Evolutionary conservation across 2,329 filamentous ascomycete genomes (phyloP), one percentile per base, ranked within the genome.

Genomic region (Aspergillus hiratsukae): DNA sequence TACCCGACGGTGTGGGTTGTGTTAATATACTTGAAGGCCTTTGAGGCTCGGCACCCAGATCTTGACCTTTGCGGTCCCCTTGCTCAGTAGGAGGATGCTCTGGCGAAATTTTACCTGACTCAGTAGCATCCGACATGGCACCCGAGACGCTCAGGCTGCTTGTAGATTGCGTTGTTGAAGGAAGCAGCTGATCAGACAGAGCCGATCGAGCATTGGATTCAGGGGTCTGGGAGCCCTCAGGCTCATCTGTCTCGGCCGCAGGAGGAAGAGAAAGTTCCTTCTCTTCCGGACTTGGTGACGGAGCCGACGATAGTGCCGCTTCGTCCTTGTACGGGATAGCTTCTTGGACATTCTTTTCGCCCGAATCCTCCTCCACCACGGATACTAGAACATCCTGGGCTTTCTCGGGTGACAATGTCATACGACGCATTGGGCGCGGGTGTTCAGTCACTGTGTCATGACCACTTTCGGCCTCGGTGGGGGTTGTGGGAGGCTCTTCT

Each of bases 361-460:
- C 74, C 4, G 79, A 77, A 62, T 88, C 82, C 65, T 87, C 84
- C 65, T 88, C 83, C 14, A 88, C 81, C 3, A 87, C 85, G 8
- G 85, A 86, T 6, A 81, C 81, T 28, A 89, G 71, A 61, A 87
- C 83, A 66, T 87, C 79, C 53, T 85, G 81, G 8, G 84, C 81
- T 64, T 86, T 86, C 63, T 88, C 85, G 0, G 80, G 79, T 14
- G 80, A 86, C 60, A 84, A 77, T 45, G 72, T 76, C 71, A 75
- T 72, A 56, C 73, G 73, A 59, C 72, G 71, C 62, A 72, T 62
- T 53, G 69, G 62, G 25, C 68, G 66, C 53, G 69, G 67, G 46
- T 65, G 66, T 52, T 74, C 70, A 5, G 66, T 61, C 48, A 63
- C 60, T 31, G 69, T 67, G 9, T 66, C 64, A 14, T 54, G 57